phyloP scores from a whole-genome alignment of 805 yeast species.

The Ogataea nakhonphanomensis region DNA sequence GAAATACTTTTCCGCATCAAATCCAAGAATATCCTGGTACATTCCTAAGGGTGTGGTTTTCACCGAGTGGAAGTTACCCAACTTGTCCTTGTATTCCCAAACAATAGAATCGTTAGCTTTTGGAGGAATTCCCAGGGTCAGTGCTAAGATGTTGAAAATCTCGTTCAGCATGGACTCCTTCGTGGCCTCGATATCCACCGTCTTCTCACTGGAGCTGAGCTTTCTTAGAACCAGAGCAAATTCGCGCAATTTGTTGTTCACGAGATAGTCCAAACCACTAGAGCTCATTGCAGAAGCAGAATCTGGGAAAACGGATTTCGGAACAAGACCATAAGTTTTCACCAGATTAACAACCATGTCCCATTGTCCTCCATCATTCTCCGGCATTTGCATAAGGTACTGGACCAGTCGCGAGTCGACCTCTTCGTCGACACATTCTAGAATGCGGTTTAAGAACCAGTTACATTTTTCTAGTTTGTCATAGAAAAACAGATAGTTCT shows the following conservation, averaged over 20 bases:
- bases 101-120: conserved; percentile 59
- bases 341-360: conserved; percentile 78
- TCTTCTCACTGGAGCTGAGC: conserved; percentile 39
- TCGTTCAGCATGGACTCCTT: conserved; percentile 49
- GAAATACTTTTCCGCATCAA: conserved; percentile 50
- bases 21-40: conserved; percentile 52
- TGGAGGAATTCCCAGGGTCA: conserved; percentile 79
- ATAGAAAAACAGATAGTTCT: conserved; percentile 75
- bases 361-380: conserved; percentile 88
- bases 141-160: conserved; percentile 61
- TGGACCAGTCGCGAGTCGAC: conserved; percentile 72
- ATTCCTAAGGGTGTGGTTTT: conserved; percentile 65
- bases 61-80: conserved; percentile 50
- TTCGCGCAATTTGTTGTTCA: conserved; percentile 73
- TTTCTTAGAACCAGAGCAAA: conserved; percentile 68
- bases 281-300: conserved; percentile 55
- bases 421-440: conserved; percentile 62
- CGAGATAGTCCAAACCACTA: conserved; percentile 55
- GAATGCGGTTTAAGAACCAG: conserved; percentile 71
- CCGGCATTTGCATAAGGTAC: conserved; percentile 61
- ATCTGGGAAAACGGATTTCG: conserved; percentile 71
- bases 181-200: conserved; percentile 23
- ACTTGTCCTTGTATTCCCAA: conserved; percentile 78
- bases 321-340: conserved; percentile 77
- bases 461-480: conserved; percentile 86